Percentiles rank a stretch among this genome's conserved stretches.
phyloP scores from a whole-genome alignment of 2,329 filamentous ascomycete species.

The Aaosphaeria arxii region DNA sequence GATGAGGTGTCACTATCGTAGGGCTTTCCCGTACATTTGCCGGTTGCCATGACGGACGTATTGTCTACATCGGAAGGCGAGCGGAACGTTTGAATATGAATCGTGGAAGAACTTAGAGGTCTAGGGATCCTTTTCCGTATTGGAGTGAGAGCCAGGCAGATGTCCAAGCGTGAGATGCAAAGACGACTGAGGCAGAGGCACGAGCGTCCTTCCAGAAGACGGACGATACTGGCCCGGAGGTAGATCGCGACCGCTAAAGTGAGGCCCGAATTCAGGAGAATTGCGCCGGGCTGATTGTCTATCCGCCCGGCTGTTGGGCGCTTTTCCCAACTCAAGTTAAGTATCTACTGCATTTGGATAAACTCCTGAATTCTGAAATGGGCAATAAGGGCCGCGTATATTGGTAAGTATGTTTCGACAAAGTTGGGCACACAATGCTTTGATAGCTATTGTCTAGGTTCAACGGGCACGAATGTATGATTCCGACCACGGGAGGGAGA shows the following conservation, averaged over 20 bases:
- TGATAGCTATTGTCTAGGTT: no score
- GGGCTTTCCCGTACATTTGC: constrained; percentile 17
- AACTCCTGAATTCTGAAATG: no score
- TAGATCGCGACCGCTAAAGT: background rate
- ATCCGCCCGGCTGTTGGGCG: background rate
- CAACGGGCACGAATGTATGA: no score
- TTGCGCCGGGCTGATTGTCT: constrained; percentile 3
- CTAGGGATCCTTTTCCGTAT: constrained; percentile 5
- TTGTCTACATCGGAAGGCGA: constrained; percentile 9
- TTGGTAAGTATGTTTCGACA: no score
- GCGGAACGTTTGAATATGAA: constrained; percentile 8
- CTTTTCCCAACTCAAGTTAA: no score
- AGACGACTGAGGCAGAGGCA: constrained; percentile 8
- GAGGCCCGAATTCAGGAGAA: constrained; percentile 3
- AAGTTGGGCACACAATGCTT: no score
- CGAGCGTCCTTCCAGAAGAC: constrained; percentile 26
- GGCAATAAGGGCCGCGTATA: no score
- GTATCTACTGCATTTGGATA: no score
- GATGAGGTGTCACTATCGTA: constrained; percentile 11
- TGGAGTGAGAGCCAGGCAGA: background rate
- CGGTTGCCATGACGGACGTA: constrained; percentile 11
- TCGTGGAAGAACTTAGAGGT: background rate
- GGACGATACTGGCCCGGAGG: constrained; percentile 12
- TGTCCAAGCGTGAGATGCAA: background rate
- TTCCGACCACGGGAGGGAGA: no score